phyloP scores from a whole-genome alignment of 2,329 filamentous ascomycete genomes.

The Botrytis hyacinthi region DNA sequence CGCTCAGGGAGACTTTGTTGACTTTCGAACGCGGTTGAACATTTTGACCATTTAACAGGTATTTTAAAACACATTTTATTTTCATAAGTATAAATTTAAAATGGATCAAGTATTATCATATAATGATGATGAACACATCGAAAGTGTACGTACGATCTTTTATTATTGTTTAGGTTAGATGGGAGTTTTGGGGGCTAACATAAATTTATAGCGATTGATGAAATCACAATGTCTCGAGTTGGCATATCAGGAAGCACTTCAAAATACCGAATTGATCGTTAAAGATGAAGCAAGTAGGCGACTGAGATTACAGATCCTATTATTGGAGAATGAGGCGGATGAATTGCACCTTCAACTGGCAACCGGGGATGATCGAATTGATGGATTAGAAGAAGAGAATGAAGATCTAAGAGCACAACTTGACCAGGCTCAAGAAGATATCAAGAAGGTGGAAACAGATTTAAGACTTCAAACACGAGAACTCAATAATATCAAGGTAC shows the following conservation, averaged over 20 bases:
- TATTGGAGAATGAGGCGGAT: constrained; percentile 74
- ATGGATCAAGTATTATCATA: constrained; percentile 37
- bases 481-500: constrained; percentile 54
- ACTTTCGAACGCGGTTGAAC: constrained; percentile 12
- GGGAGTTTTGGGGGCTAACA: constrained; percentile 12
- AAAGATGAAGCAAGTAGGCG: constrained; percentile 74
- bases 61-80: constrained; percentile 5
- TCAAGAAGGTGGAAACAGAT: constrained; percentile 39
- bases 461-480: constrained; percentile 53
- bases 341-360: constrained; percentile 62
- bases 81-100: constrained; percentile 12
- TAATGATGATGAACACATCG: constrained; percentile 33
- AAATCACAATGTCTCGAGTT: constrained; percentile 56
- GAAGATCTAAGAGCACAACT: constrained; percentile 50
- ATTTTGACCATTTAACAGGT: background rate
- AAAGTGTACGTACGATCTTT: constrained; percentile 29
- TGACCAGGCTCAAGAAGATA: constrained; percentile 45
- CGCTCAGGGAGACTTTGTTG: constrained; percentile 12
- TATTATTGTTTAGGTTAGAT: background rate
- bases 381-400: constrained; percentile 50
- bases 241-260: constrained; percentile 63
- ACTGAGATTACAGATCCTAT: constrained; percentile 64
- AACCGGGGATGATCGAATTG: constrained; percentile 59
- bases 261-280: constrained; percentile 64
- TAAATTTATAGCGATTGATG: constrained; percentile 32